Evolutionary conservation across 495 filamentous ascomycete species (phyloP), one percentile per base, ranked within the genome.

Genomic region (Ramalina intermedia): DNA sequence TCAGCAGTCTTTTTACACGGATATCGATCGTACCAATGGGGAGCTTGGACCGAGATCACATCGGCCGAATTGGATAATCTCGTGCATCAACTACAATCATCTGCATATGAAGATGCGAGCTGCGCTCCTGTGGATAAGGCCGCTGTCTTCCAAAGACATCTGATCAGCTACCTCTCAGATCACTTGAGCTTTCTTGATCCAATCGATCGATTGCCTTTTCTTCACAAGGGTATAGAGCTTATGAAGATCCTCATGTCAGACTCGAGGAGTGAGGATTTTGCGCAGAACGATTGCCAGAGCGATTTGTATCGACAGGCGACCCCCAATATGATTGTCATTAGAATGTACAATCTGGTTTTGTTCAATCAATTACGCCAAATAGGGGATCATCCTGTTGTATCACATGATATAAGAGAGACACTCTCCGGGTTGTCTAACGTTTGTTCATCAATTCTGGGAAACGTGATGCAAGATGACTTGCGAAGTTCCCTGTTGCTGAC

Each of bases 41-140:
- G 75, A 13, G 44, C 60, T 2, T 93, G 87, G 81, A 72, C 83
- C 46, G 84, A 85, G 7, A 62, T 58, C 33, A 73, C 81, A 3
- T 81, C 81, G 11, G 81, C 83, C 1, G 78, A 88, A 52, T 48
- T 87, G 41, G 79, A 79, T 2, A 62, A 71, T 24, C 39, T 41
- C 14, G 13, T 61, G 73, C 2, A 70, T 82, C 41, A 72, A 80
- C 41, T 70, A 64, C 60, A 63, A 83, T 11, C 51, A 64, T n/a
- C 55, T 61, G 41, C 23, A 47, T 9, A 18, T 2, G 21, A 35
- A 27, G 14, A 16, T 33, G 35, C 17, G 29, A 47, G 23, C 21
- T 12, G 6, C 23, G n/a, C 9, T 8, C 16, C n/a, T 17, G 9
- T 21, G 4, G 27, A 35, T 17, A 27, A 53, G 27, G 42, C 24